Conservation (phyloP, 495 filamentous ascomycete species). For the Rhizodiscina lignyota region DNA sequence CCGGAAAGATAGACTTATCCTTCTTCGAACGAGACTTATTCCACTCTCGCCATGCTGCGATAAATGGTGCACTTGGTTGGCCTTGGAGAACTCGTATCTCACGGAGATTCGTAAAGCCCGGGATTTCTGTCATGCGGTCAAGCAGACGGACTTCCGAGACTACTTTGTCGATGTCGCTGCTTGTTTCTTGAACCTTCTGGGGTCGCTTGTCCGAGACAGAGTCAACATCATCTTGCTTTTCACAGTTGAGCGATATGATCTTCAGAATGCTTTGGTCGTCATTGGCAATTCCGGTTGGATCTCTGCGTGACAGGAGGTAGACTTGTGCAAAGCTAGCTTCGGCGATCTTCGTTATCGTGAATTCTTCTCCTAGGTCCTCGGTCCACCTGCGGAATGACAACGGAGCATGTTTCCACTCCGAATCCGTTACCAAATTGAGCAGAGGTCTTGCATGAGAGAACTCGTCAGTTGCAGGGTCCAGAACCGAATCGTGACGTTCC, state of each 20-base stretch:
- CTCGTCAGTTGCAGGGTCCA: no score
- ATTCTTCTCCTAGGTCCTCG: conserved; percentile 29
- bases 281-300: conserved; percentile 22
- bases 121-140: conserved; percentile 57
- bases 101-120: conserved; percentile 86
- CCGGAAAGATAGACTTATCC: conserved; percentile 42
- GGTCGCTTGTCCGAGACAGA: conserved; percentile 13
- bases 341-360: conserved; percentile 44
- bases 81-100: conserved; percentile 60
- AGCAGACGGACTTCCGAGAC: conserved; percentile 57
- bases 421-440: no score
- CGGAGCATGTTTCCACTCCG: no score
- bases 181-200: background rate
- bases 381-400: conserved; percentile 25
- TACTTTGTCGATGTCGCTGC: conserved; percentile 22
- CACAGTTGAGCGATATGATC: conserved; percentile 23
- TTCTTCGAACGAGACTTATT: conserved; percentile 38
- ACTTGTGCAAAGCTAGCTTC: conserved; percentile 56
- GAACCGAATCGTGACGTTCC: no score
- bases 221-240: no score
- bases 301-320: conserved; percentile 38
- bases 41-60: conserved; percentile 45
- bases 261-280: conserved; percentile 29
- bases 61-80: conserved; percentile 41
- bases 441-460: no score